Base-by-base conservation (phyloP, 129 eudicot species). In the Flaveria bidentis region DNA sequence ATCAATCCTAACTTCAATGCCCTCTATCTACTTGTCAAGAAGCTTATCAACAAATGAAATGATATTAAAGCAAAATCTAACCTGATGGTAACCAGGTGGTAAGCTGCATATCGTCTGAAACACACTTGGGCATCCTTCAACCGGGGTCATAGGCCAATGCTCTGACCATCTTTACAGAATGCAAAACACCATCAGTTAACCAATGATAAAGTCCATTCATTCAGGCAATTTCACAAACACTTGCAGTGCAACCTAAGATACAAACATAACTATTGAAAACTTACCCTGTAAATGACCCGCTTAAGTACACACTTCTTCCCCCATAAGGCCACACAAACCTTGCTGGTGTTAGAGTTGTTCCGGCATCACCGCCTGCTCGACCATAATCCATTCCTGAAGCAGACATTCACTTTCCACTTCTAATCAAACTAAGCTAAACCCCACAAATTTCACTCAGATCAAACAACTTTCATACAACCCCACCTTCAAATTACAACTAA, bases 251-350 rank as follows among this genome's bases (percentile, higher is more conserved):
- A 44, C 70, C 30, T 23, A 26, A 42, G 17, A 67, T 39, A 16
- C 36, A 50, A 74, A 22, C 25, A 10, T 8, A 76, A 72, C 15
- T 9, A 51, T 15, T 36, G 15, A 80, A 71, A 49, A 51, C 85
- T 89, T 72, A 92, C 96, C 96, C 96, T 1, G 97, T 92, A 75
- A 92, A 92, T 7, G 97, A 89, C 63, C 96, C 98, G 78, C 86
- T 79, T 75, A 92, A 80, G 82, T 76, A 88, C 33, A 92, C 98
- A 83, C 84, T 84, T 78, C 92, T 86, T 15, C 98, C 98, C 56
- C 98, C 98, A 83, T 92, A 83, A 58, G 92, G 96, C 98, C 98
- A 92, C 77, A 92, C 98, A 73, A 92, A 92, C 66, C 96, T 85
- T 0, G 88, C 84, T 0, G 96, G 93, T 36, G 88, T 82, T 45